phyloP scores from a whole-genome alignment of 208 protist species.

The Acanthamoeba triangularis region DNA sequence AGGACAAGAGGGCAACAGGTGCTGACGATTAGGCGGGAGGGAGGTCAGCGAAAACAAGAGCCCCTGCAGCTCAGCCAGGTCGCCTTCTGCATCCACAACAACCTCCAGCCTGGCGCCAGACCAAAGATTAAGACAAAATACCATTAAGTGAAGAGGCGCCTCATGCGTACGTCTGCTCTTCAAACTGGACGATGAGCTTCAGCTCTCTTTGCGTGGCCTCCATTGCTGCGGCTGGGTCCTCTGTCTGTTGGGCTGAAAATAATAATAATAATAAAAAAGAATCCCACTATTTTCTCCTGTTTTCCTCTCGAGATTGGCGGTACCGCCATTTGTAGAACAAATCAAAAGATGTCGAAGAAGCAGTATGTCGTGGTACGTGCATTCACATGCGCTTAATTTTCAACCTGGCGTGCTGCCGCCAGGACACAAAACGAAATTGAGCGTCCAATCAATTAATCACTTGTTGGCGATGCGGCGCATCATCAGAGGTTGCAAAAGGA shows the following conservation, averaged over 20 bases:
- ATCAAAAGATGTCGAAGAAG: constrained; percentile 29
- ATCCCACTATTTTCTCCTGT: too few species aligned
- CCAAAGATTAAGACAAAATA: not conserved
- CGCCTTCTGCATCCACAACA: not conserved
- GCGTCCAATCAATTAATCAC: not conserved
- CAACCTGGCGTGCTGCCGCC: not conserved
- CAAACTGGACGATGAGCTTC: not conserved
- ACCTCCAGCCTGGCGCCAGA: not conserved
- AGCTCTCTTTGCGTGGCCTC: not conserved
- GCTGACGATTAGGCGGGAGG: not conserved
- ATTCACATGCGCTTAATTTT: not conserved
- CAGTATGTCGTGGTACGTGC: constrained; percentile 19
- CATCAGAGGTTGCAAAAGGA: constrained; percentile 54
- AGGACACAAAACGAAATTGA: not conserved
- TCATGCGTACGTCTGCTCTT: not conserved
- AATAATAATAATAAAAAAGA: too few species aligned
- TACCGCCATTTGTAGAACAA: too few species aligned
- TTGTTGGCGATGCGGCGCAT: not conserved
- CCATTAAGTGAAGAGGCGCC: too few species aligned
- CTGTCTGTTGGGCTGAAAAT: too few species aligned
- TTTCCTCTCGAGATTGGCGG: too few species aligned
- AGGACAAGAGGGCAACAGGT: not conserved
- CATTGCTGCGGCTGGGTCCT: too few species aligned
- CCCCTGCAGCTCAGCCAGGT: not conserved
- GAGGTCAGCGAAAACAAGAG: not conserved